These are phyloP conservation scores for Acanthamoeba lenticulata DNA, from an alignment of 208 protist species.

Conservation along the genomic window DNA sequence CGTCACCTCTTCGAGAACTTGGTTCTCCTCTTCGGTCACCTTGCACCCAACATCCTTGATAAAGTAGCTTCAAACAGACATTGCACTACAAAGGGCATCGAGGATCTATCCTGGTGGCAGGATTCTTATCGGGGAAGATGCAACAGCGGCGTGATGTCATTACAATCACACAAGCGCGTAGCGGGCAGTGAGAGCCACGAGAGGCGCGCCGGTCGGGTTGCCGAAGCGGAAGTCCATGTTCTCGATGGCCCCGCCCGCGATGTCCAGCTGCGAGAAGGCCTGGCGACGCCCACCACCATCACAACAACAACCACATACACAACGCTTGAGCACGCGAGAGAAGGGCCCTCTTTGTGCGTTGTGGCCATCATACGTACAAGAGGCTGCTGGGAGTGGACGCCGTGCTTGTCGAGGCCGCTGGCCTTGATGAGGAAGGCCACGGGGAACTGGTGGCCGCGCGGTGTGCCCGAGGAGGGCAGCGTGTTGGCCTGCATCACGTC, in stretches of 20 bases:
- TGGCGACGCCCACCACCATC: background rate
- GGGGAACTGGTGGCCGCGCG: conserved; percentile 60
- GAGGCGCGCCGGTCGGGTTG: conserved; percentile 25
- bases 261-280: conserved; percentile 55
- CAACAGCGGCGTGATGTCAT: too few relatives aligned
- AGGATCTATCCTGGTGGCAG: too few relatives aligned
- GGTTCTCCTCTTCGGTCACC: too few relatives aligned
- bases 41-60: too few relatives aligned
- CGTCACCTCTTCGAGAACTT: too few relatives aligned
- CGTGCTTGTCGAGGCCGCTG: conserved; percentile 57
- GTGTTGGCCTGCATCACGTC: conserved; percentile 45
- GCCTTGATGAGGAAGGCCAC: conserved; percentile 56
- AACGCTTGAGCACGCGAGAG: too few relatives aligned
- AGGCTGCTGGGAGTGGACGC: conserved; percentile 9
- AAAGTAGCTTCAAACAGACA: too few relatives aligned
- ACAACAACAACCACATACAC: background rate
- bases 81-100: too few relatives aligned
- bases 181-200: conserved; percentile 43
- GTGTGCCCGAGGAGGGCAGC: conserved; percentile 5
- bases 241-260: conserved; percentile 39
- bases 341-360: too few relatives aligned
- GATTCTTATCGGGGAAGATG: too few relatives aligned
- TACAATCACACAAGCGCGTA: conserved; percentile 2
- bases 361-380: background rate
- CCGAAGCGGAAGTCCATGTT: conserved; percentile 4